Evolutionary conservation across 2,329 filamentous ascomycete species (phyloP).

Genomic region (Zasmidium citrigriseum): DNA sequence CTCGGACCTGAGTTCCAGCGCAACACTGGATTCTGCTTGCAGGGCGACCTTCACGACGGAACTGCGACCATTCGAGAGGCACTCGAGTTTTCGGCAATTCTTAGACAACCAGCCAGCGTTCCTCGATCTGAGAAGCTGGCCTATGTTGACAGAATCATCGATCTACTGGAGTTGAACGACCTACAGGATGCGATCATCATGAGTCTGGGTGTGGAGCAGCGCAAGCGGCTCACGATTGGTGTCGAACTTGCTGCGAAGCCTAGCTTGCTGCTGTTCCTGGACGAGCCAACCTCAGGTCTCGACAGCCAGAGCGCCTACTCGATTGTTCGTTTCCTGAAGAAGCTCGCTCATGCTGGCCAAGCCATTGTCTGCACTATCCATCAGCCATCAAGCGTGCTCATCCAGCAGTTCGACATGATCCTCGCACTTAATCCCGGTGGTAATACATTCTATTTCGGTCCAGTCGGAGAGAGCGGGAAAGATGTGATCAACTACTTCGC

Average conservation of each 20-base stretch:
- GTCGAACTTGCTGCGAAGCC: constrained; percentile 73
- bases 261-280: constrained; percentile 67
- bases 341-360: constrained; percentile 64
- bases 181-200: constrained; percentile 68
- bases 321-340: constrained; percentile 69
- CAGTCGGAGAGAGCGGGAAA: constrained; percentile 66
- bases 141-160: constrained; percentile 67
- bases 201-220: constrained; percentile 67
- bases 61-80: constrained; percentile 69
- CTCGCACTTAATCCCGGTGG: constrained; percentile 68
- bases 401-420: constrained; percentile 74
- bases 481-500: constrained; percentile 69
- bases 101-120: constrained; percentile 59
- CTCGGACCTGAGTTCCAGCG: constrained; percentile 66
- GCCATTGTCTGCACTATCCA: constrained; percentile 76
- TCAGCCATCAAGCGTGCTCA: constrained; percentile 68
- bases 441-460: constrained; percentile 73
- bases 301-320: constrained; percentile 70
- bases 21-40: constrained; percentile 70
- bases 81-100: constrained; percentile 67
- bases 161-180: constrained; percentile 64
- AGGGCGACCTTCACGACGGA: constrained; percentile 70
- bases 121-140: constrained; percentile 63
- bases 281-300: constrained; percentile 71
- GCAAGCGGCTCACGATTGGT: constrained; percentile 72